Base-by-base conservation (phyloP, 495 filamentous ascomycete species). In the Penicillium riverlandense region DNA sequence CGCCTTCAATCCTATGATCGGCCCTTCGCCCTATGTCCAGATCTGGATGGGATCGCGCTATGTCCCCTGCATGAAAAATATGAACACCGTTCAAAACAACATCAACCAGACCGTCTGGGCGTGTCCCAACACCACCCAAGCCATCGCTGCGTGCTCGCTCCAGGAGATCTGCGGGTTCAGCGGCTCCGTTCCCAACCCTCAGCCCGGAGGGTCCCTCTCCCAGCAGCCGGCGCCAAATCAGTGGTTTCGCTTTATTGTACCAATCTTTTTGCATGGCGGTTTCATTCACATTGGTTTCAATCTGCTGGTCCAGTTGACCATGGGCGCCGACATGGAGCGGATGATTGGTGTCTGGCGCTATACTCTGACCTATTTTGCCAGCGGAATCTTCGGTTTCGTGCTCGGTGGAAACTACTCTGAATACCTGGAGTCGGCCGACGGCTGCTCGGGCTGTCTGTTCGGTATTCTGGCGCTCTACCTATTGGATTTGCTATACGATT, bases 41-140 rank as follows among this genome's bases (percentile, higher is more conserved):
- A 95, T 98, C 63, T 94, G 92, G 58, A 95, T 97, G 89, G 92
- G 92, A 45, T 88, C 91, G 30, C 80, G 91, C 22, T 98, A 85
- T 60, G 79, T 87, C 6, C 88, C 91, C 6, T 98, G 92, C 63
- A 98, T 98, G 92, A 90, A 89, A 66, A 85, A 80, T 44, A 77
- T 85, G 11, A 62, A 78, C 14, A 75, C 76, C 4, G 66, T 92
- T 9, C 82, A 90, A 52, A 65, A 80, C 45, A 54, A 67, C 5
- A 75, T 71, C 31, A 60, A 67, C 14, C 41, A 54, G 5, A 68
- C 83, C 37, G 44, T 48, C 8, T 95, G 83, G 73, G 82, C 78
- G 2, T 96, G 90, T 55, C 91, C 91, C 1, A 83, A 84, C 55
- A 69, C 83, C 7, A 94, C 82, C 1, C 73, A 79, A 0, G 65